Evolutionary conservation across 1,284 basidiomycete species (phyloP), one percentile per base, ranked within the genome.

Genomic region (Ganoderma lucidum): DNA sequence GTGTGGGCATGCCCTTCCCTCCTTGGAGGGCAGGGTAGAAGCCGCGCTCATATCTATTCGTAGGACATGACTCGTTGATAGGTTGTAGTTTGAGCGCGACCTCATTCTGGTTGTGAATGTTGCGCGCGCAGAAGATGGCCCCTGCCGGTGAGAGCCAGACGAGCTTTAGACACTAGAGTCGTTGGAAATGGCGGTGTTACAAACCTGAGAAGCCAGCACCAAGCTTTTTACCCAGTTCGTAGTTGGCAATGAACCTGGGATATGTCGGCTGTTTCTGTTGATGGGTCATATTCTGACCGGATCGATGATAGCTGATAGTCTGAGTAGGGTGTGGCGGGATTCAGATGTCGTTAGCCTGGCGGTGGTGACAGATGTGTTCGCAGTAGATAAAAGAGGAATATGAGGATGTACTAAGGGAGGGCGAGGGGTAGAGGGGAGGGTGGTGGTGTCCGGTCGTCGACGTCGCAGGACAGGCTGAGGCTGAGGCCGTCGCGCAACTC

Each of bases 1-100:
- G 81, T 9, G 81, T 88, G 0, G 92, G 92, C 86, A 93, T 91
- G 9, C 92, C 92, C 58, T 83, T 81, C n/a, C 86, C 91, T 19
- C 91, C 92, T 79, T 91, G 91, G 9, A 93, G 79, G 10, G 84
- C 75, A n/a, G 91, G 91, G 75, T 93, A 93, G 69, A 93, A 84
- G 68, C 81, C 74, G 39, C 90, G 86, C 75, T 93, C 92, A 67
- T 90, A 92, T 61, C 80, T 82, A 75, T 93, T 93, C 2, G 92
- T 93, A 0, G 90, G 92, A 74, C 91, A 93, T 76, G 91, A 87
- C 66, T 91, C 88, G 73, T 91, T 82, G 30, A 87, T 80, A 66
- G 85, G 82, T 78, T 93, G 92, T 9, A 93, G 80, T 76, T 93
- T 93, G 67, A 93, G 83, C 0, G 92, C 92, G 58, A 91, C 90